These are phyloP conservation scores for Pichiaceae sp. DNA, from an alignment of 1,139 yeast genomes.

Conservation along the genomic window DNA sequence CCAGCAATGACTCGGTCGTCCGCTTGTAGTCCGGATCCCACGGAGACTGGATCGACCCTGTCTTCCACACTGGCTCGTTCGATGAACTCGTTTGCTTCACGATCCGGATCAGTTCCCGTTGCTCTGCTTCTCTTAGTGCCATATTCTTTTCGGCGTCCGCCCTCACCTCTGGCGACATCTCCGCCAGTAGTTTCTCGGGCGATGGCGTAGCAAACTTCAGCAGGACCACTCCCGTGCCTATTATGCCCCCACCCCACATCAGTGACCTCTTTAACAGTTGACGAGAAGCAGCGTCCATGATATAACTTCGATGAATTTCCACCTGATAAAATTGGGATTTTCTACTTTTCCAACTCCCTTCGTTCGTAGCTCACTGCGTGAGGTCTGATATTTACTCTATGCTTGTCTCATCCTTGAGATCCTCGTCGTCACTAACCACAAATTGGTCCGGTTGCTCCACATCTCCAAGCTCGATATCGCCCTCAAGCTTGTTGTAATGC, in stretches of 20 bases:
- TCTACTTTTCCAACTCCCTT: too few relatives aligned
- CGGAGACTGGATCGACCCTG: constrained; percentile 62
- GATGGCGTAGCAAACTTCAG: constrained; percentile 73
- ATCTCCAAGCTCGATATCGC: constrained; percentile 24
- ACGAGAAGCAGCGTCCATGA: constrained; percentile 11
- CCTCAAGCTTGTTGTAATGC: constrained; percentile 8
- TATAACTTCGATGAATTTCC: neutral
- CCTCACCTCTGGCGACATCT: constrained; percentile 76
- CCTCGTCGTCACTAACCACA: constrained; percentile 35
- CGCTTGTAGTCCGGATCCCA: constrained; percentile 32
- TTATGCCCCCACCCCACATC: constrained; percentile 47
- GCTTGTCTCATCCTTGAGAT: too few relatives aligned
- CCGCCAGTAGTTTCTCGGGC: constrained; percentile 67
- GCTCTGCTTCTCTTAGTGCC: constrained; percentile 56
- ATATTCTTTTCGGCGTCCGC: constrained; percentile 66
- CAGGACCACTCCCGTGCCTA: constrained; percentile 59
- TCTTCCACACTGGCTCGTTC: constrained; percentile 73
- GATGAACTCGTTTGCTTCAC: constrained; percentile 55
- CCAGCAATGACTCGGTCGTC: constrained; percentile 30
- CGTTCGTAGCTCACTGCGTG: too few relatives aligned
- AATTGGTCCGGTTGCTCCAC: constrained; percentile 31
- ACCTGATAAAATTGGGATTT: neutral
- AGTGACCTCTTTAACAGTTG: constrained; percentile 18
- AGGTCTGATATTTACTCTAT: too few relatives aligned
- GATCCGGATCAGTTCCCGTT: constrained; percentile 55